Evolutionary conservation across 805 yeast genomes (phyloP), one percentile per base, ranked within the genome.

Genomic region (Blastobotrys parvus): DNA sequence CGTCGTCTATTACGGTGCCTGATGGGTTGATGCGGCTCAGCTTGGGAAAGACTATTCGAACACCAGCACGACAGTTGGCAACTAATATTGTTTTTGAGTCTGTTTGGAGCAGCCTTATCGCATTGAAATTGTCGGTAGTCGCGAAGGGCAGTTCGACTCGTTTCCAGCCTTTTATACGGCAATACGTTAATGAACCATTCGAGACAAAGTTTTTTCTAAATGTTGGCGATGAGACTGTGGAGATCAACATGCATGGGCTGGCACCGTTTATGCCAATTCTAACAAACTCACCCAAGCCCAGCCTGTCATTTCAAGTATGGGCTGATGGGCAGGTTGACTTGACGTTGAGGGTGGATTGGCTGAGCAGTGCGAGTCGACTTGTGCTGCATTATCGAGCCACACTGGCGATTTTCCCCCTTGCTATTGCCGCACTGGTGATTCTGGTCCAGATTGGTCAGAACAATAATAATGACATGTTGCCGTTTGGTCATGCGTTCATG

Each of bases 201-300:
- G 96, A 89, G 58, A 72, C 86, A 0, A 87, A 86, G 62, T 89
- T 90, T 88, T 83, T 79, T 53, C 61, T 82, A 6, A 71, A 79
- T 43, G 46, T 79, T 1, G 57, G 67, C 18, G 60, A 67, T n/a
- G 60, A 67, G 45, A 39, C 21, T 31, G 41, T 21, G 38, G 45
- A 19, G 19, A 38, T 33, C 41, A 46, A 4, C 18, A 51, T 31
- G 54, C 37, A 39, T 48, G 18, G 35, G 27, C 8, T 42, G 41
- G 20, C 49, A 44, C 33, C 54, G 45, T 38, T 42, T 22, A 37
- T 52, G 35, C 42, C 42, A 15, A 40, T 39, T 15, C 47, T 15
- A 16, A 8, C 29, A 8, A 25, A 25, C 11, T 11, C 7, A 11
- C 29, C 29, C 10, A 11, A 11, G 29, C 29, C 29, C 29, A 11